phyloP scores from a whole-genome alignment of 495 filamentous ascomycete genomes.

The Aspergillus taichungensis region DNA sequence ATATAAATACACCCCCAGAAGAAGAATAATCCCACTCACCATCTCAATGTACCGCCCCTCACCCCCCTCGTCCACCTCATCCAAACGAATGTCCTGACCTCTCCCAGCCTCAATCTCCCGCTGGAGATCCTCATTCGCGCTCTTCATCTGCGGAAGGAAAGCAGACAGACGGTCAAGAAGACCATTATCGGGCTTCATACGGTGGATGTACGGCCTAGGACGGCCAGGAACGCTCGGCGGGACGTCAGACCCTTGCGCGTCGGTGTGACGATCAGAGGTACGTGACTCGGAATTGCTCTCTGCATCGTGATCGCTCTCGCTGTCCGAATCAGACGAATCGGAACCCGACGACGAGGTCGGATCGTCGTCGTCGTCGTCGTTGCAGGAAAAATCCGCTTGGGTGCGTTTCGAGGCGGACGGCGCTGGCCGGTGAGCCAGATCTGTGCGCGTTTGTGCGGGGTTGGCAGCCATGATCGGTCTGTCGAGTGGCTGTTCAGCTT shows the following conservation, averaged over 20 bases:
- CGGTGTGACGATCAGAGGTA: no score
- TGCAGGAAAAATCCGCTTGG: background rate
- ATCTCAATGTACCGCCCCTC: conserved; percentile 44
- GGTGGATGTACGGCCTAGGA: conserved; percentile 29
- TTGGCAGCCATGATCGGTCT: no score
- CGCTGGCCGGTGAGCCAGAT: background rate
- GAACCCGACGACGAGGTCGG: conserved; percentile 34
- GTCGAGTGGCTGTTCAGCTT: no score
- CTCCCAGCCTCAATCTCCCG: conserved; percentile 31
- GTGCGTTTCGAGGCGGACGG: background rate
- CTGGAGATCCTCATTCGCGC: conserved; percentile 40
- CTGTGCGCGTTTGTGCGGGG: no score
- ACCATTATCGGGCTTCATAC: conserved; percentile 18
- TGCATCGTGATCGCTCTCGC: conserved; percentile 17
- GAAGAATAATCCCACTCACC: conserved; percentile 20
- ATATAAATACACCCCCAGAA: background rate
- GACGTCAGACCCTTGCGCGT: no score
- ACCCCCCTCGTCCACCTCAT: conserved; percentile 23
- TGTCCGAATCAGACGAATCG: conserved; percentile 16
- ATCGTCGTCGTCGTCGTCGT: conserved; percentile 24
- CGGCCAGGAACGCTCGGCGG: conserved; percentile 23
- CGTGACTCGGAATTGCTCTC: no score
- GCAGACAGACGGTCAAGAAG: conserved; percentile 32
- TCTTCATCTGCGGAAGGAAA: conserved; percentile 40
- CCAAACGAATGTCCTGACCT: conserved; percentile 25